Conservation (phyloP, 2,329 filamentous ascomycete species). For the Ramularia collo-cygni region DNA sequence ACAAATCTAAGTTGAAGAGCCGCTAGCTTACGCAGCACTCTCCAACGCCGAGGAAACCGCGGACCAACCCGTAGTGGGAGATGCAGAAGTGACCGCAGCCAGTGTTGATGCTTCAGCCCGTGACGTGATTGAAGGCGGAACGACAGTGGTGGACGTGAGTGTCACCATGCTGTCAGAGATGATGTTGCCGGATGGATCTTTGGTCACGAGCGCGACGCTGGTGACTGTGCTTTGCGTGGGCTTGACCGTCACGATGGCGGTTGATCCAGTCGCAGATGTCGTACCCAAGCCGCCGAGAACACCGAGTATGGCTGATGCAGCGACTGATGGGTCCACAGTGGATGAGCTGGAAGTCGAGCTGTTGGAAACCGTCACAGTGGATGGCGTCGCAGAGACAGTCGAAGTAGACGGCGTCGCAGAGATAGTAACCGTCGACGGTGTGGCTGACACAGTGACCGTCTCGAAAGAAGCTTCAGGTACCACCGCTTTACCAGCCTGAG, state of each 20-base stretch:
- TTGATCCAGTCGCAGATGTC: conserved; percentile 5
- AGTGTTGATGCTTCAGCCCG: not conserved
- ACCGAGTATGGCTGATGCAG: conserved; percentile 17
- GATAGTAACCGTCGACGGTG: conserved; percentile 5
- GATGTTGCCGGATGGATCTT: conserved; percentile 10
- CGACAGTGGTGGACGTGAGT: not conserved
- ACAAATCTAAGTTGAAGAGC: too few relatives aligned
- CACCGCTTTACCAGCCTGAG: conserved; percentile 8
- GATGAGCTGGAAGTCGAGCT: too few relatives aligned
- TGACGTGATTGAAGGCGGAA: not conserved
- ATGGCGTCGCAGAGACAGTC: too few relatives aligned
- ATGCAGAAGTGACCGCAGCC: too few relatives aligned
- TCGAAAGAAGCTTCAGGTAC: not conserved
- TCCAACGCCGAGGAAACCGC: too few relatives aligned
- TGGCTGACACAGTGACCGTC: not conserved
- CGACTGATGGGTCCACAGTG: conserved; percentile 6
- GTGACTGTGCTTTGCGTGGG: conserved; percentile 16
- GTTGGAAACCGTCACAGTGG: not conserved
- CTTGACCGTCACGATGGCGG: conserved; percentile 9
- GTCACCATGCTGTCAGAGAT: conserved; percentile 1
- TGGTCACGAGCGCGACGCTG: conserved; percentile 16
- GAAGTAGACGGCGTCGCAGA: conserved; percentile 1
- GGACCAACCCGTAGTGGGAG: too few relatives aligned
- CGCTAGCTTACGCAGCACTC: too few relatives aligned
- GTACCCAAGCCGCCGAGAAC: conserved; percentile 12